These are phyloP conservation scores for Lactarius evosmus DNA, from an alignment of 768 basidiomycete genomes.

Conservation along the genomic window DNA sequence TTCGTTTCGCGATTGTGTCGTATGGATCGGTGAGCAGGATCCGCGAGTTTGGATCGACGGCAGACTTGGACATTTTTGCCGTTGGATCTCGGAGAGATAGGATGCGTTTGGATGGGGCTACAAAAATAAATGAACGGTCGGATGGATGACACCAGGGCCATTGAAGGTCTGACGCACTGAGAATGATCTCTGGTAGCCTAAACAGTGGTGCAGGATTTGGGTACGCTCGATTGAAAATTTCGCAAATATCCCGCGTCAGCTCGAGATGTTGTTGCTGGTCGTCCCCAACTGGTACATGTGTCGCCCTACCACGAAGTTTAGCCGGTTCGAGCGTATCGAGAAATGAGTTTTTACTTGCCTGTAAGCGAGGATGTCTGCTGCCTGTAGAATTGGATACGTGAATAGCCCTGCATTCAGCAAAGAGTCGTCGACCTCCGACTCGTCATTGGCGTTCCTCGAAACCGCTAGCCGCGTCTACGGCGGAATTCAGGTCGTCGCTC, in stretches of 20 bases:
- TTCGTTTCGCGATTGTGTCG: slow-evolving; percentile 59
- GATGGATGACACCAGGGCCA: neutral
- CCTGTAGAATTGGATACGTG: slow-evolving; percentile 91
- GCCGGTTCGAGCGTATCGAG: too few species aligned
- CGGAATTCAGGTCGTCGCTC: neutral
- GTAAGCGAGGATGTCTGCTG: slow-evolving; percentile 88
- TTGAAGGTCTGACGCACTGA: slow-evolving; percentile 51
- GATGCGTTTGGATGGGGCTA: slow-evolving; percentile 78
- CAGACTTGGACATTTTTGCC: slow-evolving; percentile 95
- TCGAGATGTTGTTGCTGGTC: slow-evolving; percentile 96
- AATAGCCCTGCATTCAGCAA: slow-evolving; percentile 81
- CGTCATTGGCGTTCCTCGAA: slow-evolving; percentile 67
- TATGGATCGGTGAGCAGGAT: slow-evolving; percentile 81
- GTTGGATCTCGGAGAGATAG: slow-evolving; percentile 82
- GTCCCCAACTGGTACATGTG: slow-evolving; percentile 94
- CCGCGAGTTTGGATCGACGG: slow-evolving; percentile 71
- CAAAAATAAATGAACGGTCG: neutral
- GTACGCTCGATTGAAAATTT: slow-evolving; percentile 75
- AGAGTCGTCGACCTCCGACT: slow-evolving; percentile 78
- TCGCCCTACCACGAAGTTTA: slow-evolving; percentile 51
- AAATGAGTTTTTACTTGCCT: slow-evolving; percentile 45
- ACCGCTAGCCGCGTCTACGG: slow-evolving; percentile 69
- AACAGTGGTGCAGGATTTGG: slow-evolving; percentile 51
- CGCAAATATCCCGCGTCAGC: slow-evolving; percentile 78
- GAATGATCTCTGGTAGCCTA: slow-evolving; percentile 65